Evolutionary conservation across 768 basidiomycete genomes (phyloP).

Genomic region (Kwoniella shandongensis): DNA sequence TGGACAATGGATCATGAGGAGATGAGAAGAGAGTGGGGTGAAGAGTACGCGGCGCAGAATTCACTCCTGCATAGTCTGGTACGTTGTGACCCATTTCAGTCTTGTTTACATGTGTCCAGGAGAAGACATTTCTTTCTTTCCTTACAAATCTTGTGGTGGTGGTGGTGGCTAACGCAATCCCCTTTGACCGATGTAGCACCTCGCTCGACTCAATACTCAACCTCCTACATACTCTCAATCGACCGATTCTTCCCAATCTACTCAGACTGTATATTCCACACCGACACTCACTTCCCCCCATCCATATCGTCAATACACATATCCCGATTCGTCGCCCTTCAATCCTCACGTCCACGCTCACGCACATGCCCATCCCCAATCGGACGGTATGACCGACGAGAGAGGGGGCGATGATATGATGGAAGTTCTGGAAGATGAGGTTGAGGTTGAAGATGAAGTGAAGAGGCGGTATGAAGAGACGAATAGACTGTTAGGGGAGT

Average conservation of each 20-base stretch:
- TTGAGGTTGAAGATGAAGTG: conserved; percentile 25
- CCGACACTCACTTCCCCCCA: conserved; percentile 1
- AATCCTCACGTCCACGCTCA: conserved; percentile 1
- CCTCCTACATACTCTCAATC: background rate
- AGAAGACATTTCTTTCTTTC: too few species aligned
- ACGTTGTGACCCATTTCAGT: conserved; percentile 9
- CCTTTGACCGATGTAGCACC: conserved; percentile 2
- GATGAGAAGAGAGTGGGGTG: conserved; percentile 42
- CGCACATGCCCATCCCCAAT: background rate
- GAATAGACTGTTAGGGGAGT: conserved; percentile 44
- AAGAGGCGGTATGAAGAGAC: conserved; percentile 44
- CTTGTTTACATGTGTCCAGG: background rate
- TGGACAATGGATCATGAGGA: conserved; percentile 22
- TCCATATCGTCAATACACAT: conserved; percentile 12
- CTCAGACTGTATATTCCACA: background rate
- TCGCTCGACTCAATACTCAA: conserved; percentile 5
- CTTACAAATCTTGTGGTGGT: too few species aligned
- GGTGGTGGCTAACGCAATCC: too few species aligned
- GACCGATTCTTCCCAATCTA: background rate
- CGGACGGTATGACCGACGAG: background rate
- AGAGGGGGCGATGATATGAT: conserved; percentile 14
- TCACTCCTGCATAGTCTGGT: conserved; percentile 37
- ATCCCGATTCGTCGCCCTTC: conserved; percentile 22
- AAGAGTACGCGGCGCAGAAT: conserved; percentile 40
- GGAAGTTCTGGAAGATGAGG: conserved; percentile 11